These are phyloP conservation scores for Lentinus polychrous DNA, from an alignment of 1,284 basidiomycete species.

Conservation along the genomic window DNA sequence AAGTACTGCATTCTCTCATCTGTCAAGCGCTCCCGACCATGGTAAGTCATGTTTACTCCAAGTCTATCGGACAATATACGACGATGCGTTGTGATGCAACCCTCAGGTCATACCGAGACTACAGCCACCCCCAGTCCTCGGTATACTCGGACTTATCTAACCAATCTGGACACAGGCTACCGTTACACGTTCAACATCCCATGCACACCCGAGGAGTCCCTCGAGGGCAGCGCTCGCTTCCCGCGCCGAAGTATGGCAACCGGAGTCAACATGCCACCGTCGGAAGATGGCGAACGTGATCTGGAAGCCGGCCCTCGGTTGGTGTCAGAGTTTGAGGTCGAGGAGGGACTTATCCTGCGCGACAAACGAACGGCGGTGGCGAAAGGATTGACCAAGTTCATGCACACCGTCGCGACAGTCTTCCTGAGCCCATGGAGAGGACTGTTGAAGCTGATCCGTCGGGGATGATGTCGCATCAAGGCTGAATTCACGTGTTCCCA, in stretches of 20 bases:
- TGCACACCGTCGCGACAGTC: neutral
- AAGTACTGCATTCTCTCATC: too few species aligned
- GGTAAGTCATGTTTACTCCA: too few species aligned
- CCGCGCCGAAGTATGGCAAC: neutral
- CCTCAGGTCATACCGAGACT: too few species aligned
- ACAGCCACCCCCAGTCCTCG: too few species aligned
- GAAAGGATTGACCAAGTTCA: neutral
- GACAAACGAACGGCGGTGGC: neutral
- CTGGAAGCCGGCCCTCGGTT: neutral
- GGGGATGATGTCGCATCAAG: too few species aligned
- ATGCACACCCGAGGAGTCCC: too few species aligned
- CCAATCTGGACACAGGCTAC: too few species aligned
- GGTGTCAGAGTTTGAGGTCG: neutral
- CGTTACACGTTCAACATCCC: too few species aligned
- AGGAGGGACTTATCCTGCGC: neutral
- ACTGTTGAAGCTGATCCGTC: neutral
- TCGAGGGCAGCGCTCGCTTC: neutral
- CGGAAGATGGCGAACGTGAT: neutral
- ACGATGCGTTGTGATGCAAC: too few species aligned
- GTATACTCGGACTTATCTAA: too few species aligned
- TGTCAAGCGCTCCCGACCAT: too few species aligned
- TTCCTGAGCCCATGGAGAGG: constrained; percentile 6
- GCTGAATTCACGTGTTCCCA: neutral
- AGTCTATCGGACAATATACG: too few species aligned
- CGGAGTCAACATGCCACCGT: neutral